Percentiles rank a stretch among this genome's conserved stretches.
phyloP scores from a whole-genome alignment of 805 yeast species.

The Metschnikowia anglica region DNA sequence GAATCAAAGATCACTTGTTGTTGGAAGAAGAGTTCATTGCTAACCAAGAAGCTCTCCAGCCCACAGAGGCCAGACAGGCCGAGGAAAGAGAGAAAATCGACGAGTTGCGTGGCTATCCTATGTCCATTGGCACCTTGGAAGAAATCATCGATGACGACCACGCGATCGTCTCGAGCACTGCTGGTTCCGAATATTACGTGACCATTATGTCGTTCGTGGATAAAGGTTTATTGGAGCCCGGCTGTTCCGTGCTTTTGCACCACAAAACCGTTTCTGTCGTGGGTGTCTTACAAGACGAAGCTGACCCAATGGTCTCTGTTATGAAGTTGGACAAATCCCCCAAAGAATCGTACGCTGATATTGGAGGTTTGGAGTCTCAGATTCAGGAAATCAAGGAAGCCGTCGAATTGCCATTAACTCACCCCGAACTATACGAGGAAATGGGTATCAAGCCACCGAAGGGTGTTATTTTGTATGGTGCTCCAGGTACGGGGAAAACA shows the following conservation, averaged over 20 bases:
- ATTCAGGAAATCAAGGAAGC: conserved; percentile 98
- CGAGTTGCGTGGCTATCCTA: conserved; percentile 93
- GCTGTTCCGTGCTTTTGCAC: conserved; percentile 91
- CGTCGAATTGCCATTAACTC: conserved; percentile 92
- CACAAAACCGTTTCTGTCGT: conserved; percentile 94
- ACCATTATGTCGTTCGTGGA: conserved; percentile 95
- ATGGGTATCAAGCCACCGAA: conserved; percentile 99
- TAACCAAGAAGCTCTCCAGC: conserved; percentile 91
- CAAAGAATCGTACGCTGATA: conserved; percentile 92
- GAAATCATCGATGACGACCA: conserved; percentile 98
- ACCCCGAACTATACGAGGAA: conserved; percentile 95
- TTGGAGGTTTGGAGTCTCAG: conserved; percentile 94
- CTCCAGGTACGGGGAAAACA: conserved; percentile 98
- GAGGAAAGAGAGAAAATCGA: conserved; percentile 95
- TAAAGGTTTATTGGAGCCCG: conserved; percentile 93
- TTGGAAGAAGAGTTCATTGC: conserved; percentile 95
- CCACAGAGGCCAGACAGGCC: conserved; percentile 93
- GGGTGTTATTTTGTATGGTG: conserved; percentile 95
- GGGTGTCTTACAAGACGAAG: conserved; percentile 98
- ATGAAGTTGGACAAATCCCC: conserved; percentile 99
- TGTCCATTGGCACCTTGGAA: conserved; percentile 94
- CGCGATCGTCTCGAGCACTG: conserved; percentile 93
- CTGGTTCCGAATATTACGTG: conserved; percentile 97
- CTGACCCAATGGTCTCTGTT: conserved; percentile 96
- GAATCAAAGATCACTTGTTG: conserved; percentile 93